Base-by-base conservation (phyloP, 768 basidiomycete genomes). In the Pisolithus microcarpus region DNA sequence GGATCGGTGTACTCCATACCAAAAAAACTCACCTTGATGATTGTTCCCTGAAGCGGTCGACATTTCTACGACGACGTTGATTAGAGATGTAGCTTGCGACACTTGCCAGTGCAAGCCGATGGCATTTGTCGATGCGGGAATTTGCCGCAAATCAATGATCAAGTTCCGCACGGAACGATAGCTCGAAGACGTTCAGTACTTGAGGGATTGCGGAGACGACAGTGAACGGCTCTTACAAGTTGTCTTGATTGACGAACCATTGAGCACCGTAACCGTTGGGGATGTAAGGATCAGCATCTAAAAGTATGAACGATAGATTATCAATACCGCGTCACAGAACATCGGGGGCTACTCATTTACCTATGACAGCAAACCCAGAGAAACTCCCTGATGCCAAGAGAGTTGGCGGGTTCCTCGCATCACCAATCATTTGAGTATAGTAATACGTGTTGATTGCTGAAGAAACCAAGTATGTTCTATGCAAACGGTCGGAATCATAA, bases 71-170 rank as follows among this genome's bases (percentile, higher is more conserved):
- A 78, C 73, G 44, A 89, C 76, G 60, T 88, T 87, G 54, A 81
- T 72, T 50, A 87, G 69, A 1, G 82, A 84, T 0, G 85, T 87
- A 2, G 82, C 79, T 63, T 89, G 86, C 4, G 86, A 75, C 16
- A 87, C 81, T 66, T 89, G 85, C 86, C 86, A 89, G 55, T 89
- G 86, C 24, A 89, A 69, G 18, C 82, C 84, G 18, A 80, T 85
- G 36, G 79, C 84, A 49, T 59, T 60, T 5, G 69, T 68, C 16
- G 64, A 56, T 4, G 81, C 68, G 21, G 83, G 77, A 38, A 82
- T 75, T 30, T 57, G 58, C 11, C 64, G 63, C 16, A 70, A 55
- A 60, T 87, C 85, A 56, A 88, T 84, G 46, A 85, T 70, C 52
- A 88, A 78, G 66, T 88, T 86, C 53, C 85, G 68, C 39, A 86